A percentile compares a stretch with the other conserved stretches of the same genome.
Conservation (phyloP, 345 rosid species). For the Geranium rotundifolium region DNA sequence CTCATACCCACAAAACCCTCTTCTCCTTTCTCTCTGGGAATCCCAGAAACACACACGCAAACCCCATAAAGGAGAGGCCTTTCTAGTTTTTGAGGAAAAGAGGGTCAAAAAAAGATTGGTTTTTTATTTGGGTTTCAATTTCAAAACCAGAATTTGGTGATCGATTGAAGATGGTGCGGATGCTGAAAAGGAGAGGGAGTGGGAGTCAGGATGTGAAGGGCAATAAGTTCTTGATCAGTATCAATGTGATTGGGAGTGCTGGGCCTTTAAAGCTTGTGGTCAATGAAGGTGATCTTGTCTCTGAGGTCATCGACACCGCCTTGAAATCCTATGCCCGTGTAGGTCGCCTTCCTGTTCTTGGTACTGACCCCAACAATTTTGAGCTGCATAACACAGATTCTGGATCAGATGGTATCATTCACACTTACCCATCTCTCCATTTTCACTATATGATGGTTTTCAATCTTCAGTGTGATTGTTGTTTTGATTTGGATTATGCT, state of each 20-base stretch:
- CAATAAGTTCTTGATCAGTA: slow-evolving; percentile 37
- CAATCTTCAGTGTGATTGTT: background rate
- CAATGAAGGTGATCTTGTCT: slow-evolving; percentile 41
- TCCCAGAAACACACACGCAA: too few relatives aligned
- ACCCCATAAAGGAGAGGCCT: background rate
- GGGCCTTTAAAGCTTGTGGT: slow-evolving; percentile 70
- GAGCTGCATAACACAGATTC: slow-evolving; percentile 27
- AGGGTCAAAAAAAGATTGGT: slow-evolving; percentile 1
- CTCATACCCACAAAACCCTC: slow-evolving; percentile 28
- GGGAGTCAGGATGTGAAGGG: slow-evolving; percentile 23
- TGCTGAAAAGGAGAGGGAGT: slow-evolving; percentile 3
- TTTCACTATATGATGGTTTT: too few relatives aligned
- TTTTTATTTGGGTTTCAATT: too few relatives aligned
- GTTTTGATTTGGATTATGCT: too few relatives aligned
- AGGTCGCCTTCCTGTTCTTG: slow-evolving; percentile 72
- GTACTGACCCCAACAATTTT: slow-evolving; percentile 39
- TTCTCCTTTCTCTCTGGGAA: too few relatives aligned
- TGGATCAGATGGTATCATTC: slow-evolving; percentile 25
- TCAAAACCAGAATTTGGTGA: background rate
- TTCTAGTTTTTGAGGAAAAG: background rate
- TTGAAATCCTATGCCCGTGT: slow-evolving; percentile 62
- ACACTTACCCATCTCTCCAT: background rate
- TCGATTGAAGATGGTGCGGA: slow-evolving; percentile 15
- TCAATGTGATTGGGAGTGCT: slow-evolving; percentile 65
- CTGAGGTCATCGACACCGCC: slow-evolving; percentile 44